Percentiles rank a stretch among this genome's conserved stretches.
Conservation (phyloP, 2,329 filamentous ascomycete species). For the Hypoxylon rubiginosum region DNA sequence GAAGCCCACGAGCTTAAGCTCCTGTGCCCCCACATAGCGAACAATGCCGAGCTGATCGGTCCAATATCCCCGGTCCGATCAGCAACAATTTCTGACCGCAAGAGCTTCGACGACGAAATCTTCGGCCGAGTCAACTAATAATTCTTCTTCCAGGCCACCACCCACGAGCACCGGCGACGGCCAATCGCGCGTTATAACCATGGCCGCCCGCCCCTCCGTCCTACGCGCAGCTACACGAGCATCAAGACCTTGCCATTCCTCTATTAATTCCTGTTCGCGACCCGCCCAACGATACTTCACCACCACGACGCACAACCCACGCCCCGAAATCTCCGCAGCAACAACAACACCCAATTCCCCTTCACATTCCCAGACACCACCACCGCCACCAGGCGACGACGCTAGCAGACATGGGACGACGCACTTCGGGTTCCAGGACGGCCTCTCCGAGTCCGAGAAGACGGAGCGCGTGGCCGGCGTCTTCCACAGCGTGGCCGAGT, state of each 20-base stretch:
- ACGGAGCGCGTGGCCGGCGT: slow-evolving; percentile 80
- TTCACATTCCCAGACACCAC: slow-evolving; percentile 22
- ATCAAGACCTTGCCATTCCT: slow-evolving; percentile 27
- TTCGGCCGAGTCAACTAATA: slow-evolving; percentile 23
- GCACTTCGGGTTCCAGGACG: slow-evolving; percentile 88
- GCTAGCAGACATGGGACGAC: slow-evolving; percentile 70
- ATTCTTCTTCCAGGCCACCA: slow-evolving; percentile 12
- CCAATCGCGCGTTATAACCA: slow-evolving; percentile 38
- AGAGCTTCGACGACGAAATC: neutral
- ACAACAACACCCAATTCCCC: slow-evolving; percentile 22
- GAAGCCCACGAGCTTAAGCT: slow-evolving; percentile 12
- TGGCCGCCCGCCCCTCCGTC: slow-evolving; percentile 46
- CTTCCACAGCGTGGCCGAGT: slow-evolving; percentile 93
- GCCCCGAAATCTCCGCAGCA: slow-evolving; percentile 39
- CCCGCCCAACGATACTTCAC: slow-evolving; percentile 38
- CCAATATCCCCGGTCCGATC: slow-evolving; percentile 23
- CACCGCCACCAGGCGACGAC: slow-evolving; percentile 39
- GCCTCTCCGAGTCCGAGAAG: slow-evolving; percentile 85
- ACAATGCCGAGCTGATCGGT: slow-evolving; percentile 22
- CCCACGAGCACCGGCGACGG: slow-evolving; percentile 30
- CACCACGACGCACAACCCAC: slow-evolving; percentile 40
- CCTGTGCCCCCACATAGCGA: slow-evolving; percentile 16
- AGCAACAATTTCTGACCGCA: slow-evolving; percentile 21
- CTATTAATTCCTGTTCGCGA: slow-evolving; percentile 21
- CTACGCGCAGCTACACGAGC: slow-evolving; percentile 45